Evolutionary conservation across 73 alveolate species (phyloP).

Genomic region (Tetrahymena borealis): DNA sequence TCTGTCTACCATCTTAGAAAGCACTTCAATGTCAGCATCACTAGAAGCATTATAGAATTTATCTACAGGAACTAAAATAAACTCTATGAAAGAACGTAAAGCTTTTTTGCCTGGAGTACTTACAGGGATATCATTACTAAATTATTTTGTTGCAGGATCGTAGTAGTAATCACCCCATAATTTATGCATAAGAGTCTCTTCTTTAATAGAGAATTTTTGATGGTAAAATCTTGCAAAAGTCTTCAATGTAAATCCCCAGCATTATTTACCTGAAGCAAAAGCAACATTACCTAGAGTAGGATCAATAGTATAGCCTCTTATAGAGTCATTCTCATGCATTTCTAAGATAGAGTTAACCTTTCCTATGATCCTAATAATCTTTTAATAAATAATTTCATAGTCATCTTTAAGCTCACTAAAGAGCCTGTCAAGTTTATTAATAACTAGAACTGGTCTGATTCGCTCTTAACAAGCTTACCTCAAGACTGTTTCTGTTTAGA

Average conservation of each 20-base stretch:
- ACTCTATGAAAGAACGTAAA: slow-evolving; percentile 75
- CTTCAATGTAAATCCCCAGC: slow-evolving; percentile 89
- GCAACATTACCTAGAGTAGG: slow-evolving; percentile 84
- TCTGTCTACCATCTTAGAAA: slow-evolving; percentile 46
- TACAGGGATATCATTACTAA: slow-evolving; percentile 4
- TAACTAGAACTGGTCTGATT: slow-evolving; percentile 83
- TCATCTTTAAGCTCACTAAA: slow-evolving; percentile 68
- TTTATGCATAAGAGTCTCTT: slow-evolving; percentile 45
- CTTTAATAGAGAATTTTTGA: slow-evolving; percentile 54
- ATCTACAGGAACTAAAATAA: slow-evolving; percentile 75
- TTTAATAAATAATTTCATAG: slow-evolving; percentile 79
- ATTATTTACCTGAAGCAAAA: slow-evolving; percentile 86
- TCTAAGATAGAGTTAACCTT: slow-evolving; percentile 63
- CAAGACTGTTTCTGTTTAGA: slow-evolving; percentile 88
- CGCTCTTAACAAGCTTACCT: slow-evolving; percentile 89
- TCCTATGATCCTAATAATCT: slow-evolving; percentile 58
- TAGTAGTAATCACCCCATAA: slow-evolving; percentile 88
- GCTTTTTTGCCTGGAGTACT: slow-evolving; percentile 54
- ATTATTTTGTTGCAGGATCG: slow-evolving; percentile 52
- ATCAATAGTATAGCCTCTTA: slow-evolving; percentile 42
- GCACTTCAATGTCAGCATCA: slow-evolving; percentile 57
- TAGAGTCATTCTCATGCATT: too few relatives aligned
- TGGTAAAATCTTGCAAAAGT: slow-evolving; percentile 76
- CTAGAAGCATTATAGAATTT: slow-evolving; percentile 52
- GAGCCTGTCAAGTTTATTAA: slow-evolving; percentile 88